Conservation (phyloP, 2,329 filamentous ascomycete species). For the Paradendryphiella salina region DNA sequence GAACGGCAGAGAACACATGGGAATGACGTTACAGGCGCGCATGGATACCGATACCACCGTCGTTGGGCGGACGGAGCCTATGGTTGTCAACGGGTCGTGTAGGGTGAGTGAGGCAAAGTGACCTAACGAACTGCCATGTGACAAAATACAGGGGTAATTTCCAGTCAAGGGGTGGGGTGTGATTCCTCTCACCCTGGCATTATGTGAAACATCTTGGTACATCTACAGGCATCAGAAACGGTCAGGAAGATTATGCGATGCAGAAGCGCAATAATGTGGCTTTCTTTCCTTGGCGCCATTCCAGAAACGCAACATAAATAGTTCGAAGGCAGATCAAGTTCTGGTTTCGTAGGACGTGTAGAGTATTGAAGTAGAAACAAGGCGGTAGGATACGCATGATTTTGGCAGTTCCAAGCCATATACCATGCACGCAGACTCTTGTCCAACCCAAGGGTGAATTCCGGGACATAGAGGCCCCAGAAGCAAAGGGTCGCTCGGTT, state of each 20-base stretch:
- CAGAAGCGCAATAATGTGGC: background rate
- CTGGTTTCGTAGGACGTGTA: background rate
- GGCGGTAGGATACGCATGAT: background rate
- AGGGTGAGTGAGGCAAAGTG: conserved; percentile 17
- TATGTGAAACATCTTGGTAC: background rate
- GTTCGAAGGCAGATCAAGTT: background rate
- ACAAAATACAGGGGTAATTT: conserved; percentile 20
- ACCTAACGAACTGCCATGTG: conserved; percentile 5
- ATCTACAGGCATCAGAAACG: background rate
- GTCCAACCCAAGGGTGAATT: background rate
- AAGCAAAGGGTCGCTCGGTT: background rate
- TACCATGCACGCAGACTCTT: background rate
- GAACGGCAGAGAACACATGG: conserved; percentile 35
- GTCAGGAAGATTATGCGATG: background rate
- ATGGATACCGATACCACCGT: conserved; percentile 42
- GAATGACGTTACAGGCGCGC: conserved; percentile 39
- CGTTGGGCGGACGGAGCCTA: conserved; percentile 37
- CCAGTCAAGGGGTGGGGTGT: background rate
- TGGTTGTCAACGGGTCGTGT: conserved; percentile 38
- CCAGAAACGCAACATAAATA: background rate
- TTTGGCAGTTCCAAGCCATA: background rate
- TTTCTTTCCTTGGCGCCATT: background rate
- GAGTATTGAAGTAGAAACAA: background rate
- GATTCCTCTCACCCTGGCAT: background rate
- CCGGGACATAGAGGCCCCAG: background rate